These are phyloP conservation scores for Botrytis aclada DNA, from an alignment of 2,329 filamentous ascomycete genomes.

Conservation along the genomic window DNA sequence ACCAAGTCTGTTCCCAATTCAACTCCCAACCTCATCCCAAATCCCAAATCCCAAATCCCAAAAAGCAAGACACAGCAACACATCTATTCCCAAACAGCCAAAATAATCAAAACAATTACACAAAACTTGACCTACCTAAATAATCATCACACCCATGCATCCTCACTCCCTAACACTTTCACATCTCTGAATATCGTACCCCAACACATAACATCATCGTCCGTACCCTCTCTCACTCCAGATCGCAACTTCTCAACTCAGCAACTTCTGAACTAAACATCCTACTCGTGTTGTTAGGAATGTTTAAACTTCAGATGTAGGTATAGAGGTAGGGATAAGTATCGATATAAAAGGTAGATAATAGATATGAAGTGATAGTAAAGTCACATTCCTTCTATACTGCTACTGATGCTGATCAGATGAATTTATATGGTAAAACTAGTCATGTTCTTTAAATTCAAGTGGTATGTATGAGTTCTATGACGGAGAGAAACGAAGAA, in stretches of 20 bases:
- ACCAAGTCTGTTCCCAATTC: too few species aligned
- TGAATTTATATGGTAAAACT: background rate
- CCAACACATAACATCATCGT: background rate
- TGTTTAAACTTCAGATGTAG: background rate
- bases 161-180: too few species aligned
- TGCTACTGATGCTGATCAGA: background rate
- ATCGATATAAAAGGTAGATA: too few species aligned
- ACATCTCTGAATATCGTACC: too few species aligned
- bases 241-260: background rate
- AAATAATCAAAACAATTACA: background rate
- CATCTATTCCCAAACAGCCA: background rate
- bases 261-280: background rate
- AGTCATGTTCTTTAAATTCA: background rate
- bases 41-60: background rate
- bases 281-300: background rate
- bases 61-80: too few species aligned
- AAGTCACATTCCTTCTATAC: background rate
- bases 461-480: background rate
- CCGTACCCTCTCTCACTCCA: background rate
- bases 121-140: background rate
- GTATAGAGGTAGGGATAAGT: background rate
- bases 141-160: too few species aligned
- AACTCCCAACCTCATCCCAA: too few species aligned
- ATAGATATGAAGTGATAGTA: background rate
- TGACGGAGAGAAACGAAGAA: background rate